Percentiles rank a stretch among this genome's conserved stretches.
These are phyloP conservation scores for Cercospora nicotianae DNA, from an alignment of 2,329 filamentous ascomycete species.

Conservation along the genomic window DNA sequence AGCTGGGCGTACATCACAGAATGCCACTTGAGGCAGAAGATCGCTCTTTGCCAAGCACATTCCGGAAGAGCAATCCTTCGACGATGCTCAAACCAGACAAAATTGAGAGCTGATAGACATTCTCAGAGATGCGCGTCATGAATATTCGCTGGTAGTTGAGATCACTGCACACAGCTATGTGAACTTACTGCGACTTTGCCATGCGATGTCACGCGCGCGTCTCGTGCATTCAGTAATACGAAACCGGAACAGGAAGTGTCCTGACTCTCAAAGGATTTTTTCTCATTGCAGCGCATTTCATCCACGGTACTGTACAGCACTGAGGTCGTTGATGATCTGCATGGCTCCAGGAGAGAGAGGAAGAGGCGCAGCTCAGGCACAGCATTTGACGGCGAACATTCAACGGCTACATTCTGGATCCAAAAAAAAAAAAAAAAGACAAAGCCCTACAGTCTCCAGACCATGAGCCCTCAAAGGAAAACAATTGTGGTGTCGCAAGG, in stretches of 20 bases:
- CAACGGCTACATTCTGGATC: neutral
- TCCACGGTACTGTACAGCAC: neutral
- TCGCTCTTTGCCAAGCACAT: constrained; percentile 2
- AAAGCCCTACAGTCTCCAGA: too few species aligned
- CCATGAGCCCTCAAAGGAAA: too few species aligned
- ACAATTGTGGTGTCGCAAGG: too few species aligned
- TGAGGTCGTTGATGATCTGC: neutral
- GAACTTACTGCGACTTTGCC: neutral
- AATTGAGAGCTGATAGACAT: neutral
- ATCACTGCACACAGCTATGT: neutral
- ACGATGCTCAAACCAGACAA: neutral
- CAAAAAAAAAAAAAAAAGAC: too few species aligned
- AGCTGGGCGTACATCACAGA: constrained; percentile 6
- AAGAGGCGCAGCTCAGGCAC: neutral
- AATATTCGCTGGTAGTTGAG: neutral
- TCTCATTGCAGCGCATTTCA: neutral
- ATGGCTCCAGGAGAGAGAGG: neutral
- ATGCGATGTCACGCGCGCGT: neutral
- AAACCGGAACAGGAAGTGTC: neutral
- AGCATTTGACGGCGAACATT: neutral
- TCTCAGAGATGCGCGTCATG: neutral
- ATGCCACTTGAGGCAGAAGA: neutral
- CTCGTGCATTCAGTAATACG: neutral
- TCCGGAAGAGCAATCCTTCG: neutral
- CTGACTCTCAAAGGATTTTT: neutral